Base-by-base conservation (phyloP, 1,284 basidiomycete genomes). In the Puccinia novopanici region DNA sequence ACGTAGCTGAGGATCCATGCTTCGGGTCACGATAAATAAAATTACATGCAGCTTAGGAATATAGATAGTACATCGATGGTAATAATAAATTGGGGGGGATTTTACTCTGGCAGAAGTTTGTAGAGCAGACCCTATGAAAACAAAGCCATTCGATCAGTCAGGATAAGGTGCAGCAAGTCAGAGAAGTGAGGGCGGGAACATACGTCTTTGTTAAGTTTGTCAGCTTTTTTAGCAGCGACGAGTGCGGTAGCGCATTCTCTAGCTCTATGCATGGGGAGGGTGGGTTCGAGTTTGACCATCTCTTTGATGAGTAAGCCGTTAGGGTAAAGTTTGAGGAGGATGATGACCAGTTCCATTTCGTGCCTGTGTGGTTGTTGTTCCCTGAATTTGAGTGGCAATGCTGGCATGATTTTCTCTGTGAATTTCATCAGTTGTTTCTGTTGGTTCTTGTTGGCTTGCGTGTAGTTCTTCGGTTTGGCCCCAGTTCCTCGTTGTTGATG, bases 261-360 rank as follows among this genome's bases (percentile, higher is more conserved):
- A 34, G 67, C 67, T 22, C 76, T 48, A 61, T 79, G 76, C n/a
- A 79, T 34, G 12, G 65, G 40, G 0, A 79, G 45, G 1, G 48
- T 59, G 55, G 76, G 67, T 19, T 79, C 67, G 6, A 70, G 34
- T 12, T 71, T 71, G 54, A 71, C 52, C 24, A 71, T 71, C 13
- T 71, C 34, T 71, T 79, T 71, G 42, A 79, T 37, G 22, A 54
- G 37, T 1, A 79, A 37, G 8, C 76, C 76, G 34, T 59, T 59
- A n/a, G 52, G 76, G 55, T 79, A 45, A 13, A 71, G 45, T 45
- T 57, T 70, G 17, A 79, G 55, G 27, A 59, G n/a, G n/a, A 19
- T 37, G 54, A 79, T 70, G 6, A 79, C 76, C 4, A 52, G 42
- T 42, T 79, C 76, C 76, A 79, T 79, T 40, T 79, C 76, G 3